Conservation (phyloP, 352 stramenopile species). For the Saprolegnia parasitica region DNA sequence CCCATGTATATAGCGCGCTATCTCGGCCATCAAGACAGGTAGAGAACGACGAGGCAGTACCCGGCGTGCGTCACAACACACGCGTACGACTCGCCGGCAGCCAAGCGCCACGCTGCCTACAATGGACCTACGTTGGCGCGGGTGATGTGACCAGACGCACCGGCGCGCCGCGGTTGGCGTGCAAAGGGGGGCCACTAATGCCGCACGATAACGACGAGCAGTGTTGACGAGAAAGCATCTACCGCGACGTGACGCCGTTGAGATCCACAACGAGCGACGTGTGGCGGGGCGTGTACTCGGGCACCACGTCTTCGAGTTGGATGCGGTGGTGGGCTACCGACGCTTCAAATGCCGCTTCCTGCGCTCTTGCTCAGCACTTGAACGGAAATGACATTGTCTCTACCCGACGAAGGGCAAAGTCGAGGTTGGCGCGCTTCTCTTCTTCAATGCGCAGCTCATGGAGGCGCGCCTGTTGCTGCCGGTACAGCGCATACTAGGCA, state of each 20-base stretch:
- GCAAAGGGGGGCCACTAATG: constrained; percentile 48
- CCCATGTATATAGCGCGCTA: constrained; percentile 89
- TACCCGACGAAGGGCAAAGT: constrained; percentile 32
- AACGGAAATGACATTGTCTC: no score
- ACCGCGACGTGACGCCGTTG: constrained; percentile 77
- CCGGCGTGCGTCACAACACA: constrained; percentile 77
- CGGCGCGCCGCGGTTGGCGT: constrained; percentile 51
- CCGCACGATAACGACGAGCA: not conserved
- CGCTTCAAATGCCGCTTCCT: constrained; percentile 55
- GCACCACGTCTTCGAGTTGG: constrained; percentile 52
- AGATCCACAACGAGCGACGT: constrained; percentile 57
- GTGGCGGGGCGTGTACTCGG: constrained; percentile 56
- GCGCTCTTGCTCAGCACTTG: not conserved
- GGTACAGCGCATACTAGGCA: not conserved
- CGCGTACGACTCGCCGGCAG: constrained; percentile 76
- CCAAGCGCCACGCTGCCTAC: constrained; percentile 59
- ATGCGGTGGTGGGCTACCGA: constrained; percentile 45
- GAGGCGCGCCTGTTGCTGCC: constrained; percentile 46
- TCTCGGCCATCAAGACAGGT: not conserved
- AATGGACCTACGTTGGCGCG: constrained; percentile 27
- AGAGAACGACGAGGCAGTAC: constrained; percentile 33
- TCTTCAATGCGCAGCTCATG: constrained; percentile 37
- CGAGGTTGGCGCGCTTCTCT: constrained; percentile 35
- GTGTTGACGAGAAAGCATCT: not conserved
- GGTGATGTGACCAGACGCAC: constrained; percentile 42